Percentiles rank a stretch among this genome's conserved stretches.
phyloP scores from a whole-genome alignment of 2,329 filamentous ascomycete genomes.

The Pestalotiopsis sp. region DNA sequence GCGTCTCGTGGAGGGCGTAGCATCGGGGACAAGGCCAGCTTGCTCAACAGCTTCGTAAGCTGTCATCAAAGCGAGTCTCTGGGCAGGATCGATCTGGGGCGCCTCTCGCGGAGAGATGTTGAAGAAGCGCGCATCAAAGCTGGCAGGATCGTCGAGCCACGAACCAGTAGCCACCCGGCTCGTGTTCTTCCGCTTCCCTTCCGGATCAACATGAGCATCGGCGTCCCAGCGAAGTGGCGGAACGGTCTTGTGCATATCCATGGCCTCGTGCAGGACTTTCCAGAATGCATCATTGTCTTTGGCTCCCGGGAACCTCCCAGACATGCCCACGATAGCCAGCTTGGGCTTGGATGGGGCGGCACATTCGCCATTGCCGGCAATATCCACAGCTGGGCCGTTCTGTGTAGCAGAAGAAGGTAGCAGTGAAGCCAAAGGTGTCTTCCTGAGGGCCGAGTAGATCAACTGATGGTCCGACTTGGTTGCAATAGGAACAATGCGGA shows the following conservation, averaged over 20 bases:
- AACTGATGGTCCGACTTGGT: constrained; percentile 17
- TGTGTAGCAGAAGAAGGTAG: constrained; percentile 7
- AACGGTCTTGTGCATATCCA: constrained; percentile 25
- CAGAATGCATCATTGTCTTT: constrained; percentile 24
- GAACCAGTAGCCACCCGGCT: constrained; percentile 17
- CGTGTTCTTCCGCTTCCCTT: constrained; percentile 21
- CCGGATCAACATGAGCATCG: constrained; percentile 22
- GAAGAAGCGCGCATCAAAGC: constrained; percentile 26
- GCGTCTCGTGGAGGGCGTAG: constrained; percentile 18
- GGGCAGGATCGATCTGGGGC: constrained; percentile 60
- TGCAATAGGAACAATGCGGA: constrained; percentile 16
- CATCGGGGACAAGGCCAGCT: constrained; percentile 41
- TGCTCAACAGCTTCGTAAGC: constrained; percentile 70
- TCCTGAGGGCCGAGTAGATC: constrained; percentile 17
- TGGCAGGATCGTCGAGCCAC: constrained; percentile 20
- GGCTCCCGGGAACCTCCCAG: constrained; percentile 21
- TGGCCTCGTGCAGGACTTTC: constrained; percentile 23
- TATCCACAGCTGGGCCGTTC: neutral
- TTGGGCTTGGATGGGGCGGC: constrained; percentile 18
- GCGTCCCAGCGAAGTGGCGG: constrained; percentile 20
- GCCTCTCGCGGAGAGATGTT: constrained; percentile 26
- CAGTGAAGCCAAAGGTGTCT: constrained; percentile 14
- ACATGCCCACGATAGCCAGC: constrained; percentile 26
- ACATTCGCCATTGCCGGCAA: neutral
- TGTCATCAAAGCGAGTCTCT: constrained; percentile 63